Conservation (phyloP, 768 basidiomycete genomes). For the Tremella mesenterica region DNA sequence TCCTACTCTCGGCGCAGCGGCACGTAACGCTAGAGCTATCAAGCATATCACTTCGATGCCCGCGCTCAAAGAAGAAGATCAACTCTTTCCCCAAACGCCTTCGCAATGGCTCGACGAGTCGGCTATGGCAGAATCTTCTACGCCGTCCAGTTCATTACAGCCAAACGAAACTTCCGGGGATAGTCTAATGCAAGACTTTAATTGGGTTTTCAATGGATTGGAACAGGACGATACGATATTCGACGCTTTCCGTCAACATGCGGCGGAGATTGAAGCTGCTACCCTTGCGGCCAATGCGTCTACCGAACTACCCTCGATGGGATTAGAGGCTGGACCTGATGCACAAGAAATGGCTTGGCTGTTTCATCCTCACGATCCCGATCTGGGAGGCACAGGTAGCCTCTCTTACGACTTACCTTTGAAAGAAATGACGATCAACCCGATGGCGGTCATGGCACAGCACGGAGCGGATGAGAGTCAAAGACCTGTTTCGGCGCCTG, state of each 20-base stretch:
- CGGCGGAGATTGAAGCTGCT: neutral
- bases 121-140: neutral
- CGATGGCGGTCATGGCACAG: conserved; percentile 20
- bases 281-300: neutral
- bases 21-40: conserved; percentile 15
- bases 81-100: neutral
- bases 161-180: conserved; percentile 15
- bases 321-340: neutral
- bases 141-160: neutral
- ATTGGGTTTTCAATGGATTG: conserved; percentile 21
- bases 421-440: conserved; percentile 23
- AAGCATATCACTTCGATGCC: conserved; percentile 31
- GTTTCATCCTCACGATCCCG: conserved; percentile 18
- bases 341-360: conserved; percentile 3
- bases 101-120: conserved; percentile 25
- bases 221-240: conserved; percentile 24
- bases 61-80: conserved; percentile 31
- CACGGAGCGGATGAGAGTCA: conserved; percentile 14
- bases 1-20: conserved; percentile 20
- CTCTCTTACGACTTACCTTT: conserved; percentile 5
- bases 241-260: conserved; percentile 19
- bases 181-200: conserved; percentile 18
- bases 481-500: conserved; percentile 28
- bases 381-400: conserved; percentile 14
- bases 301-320: conserved; percentile 23